Evolutionary conservation across 2,329 filamentous ascomycete genomes (phyloP), one percentile per base, ranked within the genome.

Genomic region (Oidium heveae): DNA sequence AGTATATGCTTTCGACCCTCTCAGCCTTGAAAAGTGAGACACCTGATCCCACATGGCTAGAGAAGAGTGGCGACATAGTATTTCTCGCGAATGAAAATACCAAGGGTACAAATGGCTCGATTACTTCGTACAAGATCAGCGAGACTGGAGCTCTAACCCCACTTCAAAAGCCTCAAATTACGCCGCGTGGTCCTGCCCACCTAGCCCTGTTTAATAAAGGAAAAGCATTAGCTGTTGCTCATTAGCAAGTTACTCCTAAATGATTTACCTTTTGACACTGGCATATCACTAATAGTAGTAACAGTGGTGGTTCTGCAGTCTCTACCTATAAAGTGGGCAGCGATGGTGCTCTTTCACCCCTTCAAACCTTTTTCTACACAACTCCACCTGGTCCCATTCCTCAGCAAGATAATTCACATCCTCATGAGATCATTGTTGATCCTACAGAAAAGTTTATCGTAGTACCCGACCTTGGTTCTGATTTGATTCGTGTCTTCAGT

Each of bases 371-470:
- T 60, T 64, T 63, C 43, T 74, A 70, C 63, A 66, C 62, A 12
- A 56, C 62, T 0, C 58, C 52, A 4, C 65, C 66, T 0, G 70
- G 69, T 46, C 62, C 68, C 22, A 59, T 64, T 41, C 64, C 63
- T 0, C 68, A 70, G 55, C 70, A 74, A 63, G 66, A 70, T 34
- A 60, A 67, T 1, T 66, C 73, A 1, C 72, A 75, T 56, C 73
- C 74, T 0, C 75, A 77, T 59, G 64, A 74, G 59, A 69, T 70
- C 5, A 61, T 76, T 56, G 60, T 76, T 34, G 74, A 77, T 58
- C 75, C 74, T 0, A 73, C 71, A 1, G 69, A 67, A 4, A 57
- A 66, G 7, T 77, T 69, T 62, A 60, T 74, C n/a, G 57, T 75
- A 16, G 66, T 70, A 20, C 71, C 72, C 0, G 73, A 76, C 53